Evolutionary conservation across 495 filamentous ascomycete genomes (phyloP), one percentile per base, ranked within the genome.

Genomic region (Lasiosphaeris hirsuta): DNA sequence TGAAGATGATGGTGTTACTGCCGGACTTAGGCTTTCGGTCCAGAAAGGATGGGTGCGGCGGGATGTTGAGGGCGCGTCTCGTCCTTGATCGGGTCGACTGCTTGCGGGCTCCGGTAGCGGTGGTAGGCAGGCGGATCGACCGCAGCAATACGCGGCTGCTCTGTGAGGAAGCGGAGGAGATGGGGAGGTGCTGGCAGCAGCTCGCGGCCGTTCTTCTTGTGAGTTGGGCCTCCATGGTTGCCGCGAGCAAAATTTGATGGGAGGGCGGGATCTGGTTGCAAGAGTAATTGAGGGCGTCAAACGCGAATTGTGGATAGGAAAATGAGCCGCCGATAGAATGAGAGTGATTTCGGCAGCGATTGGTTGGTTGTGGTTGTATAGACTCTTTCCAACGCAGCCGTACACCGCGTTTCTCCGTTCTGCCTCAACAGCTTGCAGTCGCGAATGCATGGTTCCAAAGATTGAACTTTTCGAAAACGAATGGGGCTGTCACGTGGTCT

Each of bases 1-100:
- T 97, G 86, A 87, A 92, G 74, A 98, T 85, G 70, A 97, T 90
- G 63, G 90, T 81, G 60, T 86, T 23, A 7, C 14, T 7, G 30
- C 15, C 78, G 55, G 73, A 64, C 4, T 63, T 23, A 40, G 81
- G 72, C 41, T 47, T 65, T 36, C 72, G 61, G 9, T 80, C 66
- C 51, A 81, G 76, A 74, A 90, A 93, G 52, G 88, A 87, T 10
- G 82, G 77, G 72, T 91, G 86, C 23, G 87, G 87, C 54, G 86
- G 83, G 62, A 92, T 79, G 58, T 84, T 83, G 58, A 92, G 82
- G 10, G 84, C 81, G 73, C 86, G 84, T 70, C 84, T 87, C 42
- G 84, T 87, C 35, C 90, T 87, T 41, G 83, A 75, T 40, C 84
- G 80, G 37, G 86, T 82, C 54, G 88, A 89, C 71, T 90, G 82